A percentile compares a stretch with the other conserved stretches of the same genome.
phyloP scores from a whole-genome alignment of 768 basidiomycete species.

The Suillus variegatus region DNA sequence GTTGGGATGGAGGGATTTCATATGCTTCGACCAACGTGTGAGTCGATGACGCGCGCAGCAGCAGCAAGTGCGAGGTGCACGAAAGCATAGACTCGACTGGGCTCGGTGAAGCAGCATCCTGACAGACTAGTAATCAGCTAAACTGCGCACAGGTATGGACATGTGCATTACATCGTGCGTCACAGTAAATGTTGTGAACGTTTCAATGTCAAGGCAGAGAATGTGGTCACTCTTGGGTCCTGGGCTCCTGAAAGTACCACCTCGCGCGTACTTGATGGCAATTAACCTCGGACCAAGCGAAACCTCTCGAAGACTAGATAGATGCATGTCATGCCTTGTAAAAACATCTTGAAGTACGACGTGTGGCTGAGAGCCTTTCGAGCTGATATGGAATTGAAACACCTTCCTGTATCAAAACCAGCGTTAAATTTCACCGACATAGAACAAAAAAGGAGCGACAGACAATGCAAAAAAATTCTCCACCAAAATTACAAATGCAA shows the following conservation, averaged over 20 bases:
- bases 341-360: constrained; percentile 3
- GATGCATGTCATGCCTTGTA: constrained; percentile 6
- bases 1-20: neutral
- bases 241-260: constrained; percentile 4
- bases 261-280: constrained; percentile 4
- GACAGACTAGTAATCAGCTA: neutral
- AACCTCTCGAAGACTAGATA: constrained; percentile 6
- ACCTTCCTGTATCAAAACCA: constrained; percentile 2
- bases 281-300: constrained; percentile 7
- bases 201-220: constrained; percentile 7
- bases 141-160: neutral
- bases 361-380: constrained; percentile 1
- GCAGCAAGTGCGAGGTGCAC: constrained; percentile 1
- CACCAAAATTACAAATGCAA: constrained; percentile 6
- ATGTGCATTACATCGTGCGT: constrained; percentile 1
- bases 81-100: constrained; percentile 6
- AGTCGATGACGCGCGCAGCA: constrained; percentile 1
- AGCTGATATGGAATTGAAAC: neutral
- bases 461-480: constrained; percentile 7
- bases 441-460: neutral
- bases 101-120: neutral
- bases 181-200: neutral
- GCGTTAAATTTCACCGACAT: neutral
- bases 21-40: constrained; percentile 7
- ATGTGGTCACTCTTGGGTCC: constrained; percentile 2